phyloP scores from a whole-genome alignment of 805 yeast species.

The Candida berthetii region DNA sequence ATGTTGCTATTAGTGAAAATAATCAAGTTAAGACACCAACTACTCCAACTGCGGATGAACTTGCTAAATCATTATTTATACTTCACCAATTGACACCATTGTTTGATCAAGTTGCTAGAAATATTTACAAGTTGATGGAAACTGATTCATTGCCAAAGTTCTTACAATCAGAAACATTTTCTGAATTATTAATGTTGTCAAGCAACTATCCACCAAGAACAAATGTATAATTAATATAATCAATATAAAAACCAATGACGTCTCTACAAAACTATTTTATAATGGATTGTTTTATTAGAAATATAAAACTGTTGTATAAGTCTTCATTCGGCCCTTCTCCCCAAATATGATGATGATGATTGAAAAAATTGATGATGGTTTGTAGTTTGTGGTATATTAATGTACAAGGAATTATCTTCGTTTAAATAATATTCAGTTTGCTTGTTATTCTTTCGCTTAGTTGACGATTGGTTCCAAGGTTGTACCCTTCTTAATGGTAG shows the following conservation, averaged over 20 bases:
- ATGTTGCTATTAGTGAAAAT: neutral
- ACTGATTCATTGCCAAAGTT: conserved; percentile 73
- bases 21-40: conserved; percentile 5
- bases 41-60: conserved; percentile 27
- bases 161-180: conserved; percentile 33
- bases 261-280: too few species aligned
- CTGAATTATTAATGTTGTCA: conserved; percentile 11
- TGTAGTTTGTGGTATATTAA: too few species aligned
- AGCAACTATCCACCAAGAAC: neutral
- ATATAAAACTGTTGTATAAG: too few species aligned
- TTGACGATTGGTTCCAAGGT: conserved; percentile 66
- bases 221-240: too few species aligned
- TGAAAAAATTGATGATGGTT: too few species aligned
- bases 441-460: conserved; percentile 1
- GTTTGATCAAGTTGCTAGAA: conserved; percentile 41
- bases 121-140: conserved; percentile 57
- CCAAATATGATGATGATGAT: too few species aligned
- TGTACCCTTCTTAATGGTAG: conserved; percentile 92
- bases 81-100: conserved; percentile 34
- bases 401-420: too few species aligned
- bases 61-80: conserved; percentile 27
- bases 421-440: too few species aligned
- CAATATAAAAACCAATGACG: too few species aligned
- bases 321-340: too few species aligned
- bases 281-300: too few species aligned